Evolutionary conservation across 2,329 filamentous ascomycete genomes (phyloP), one percentile per base, ranked within the genome.

Genomic region (Rutstroemia sp.): DNA sequence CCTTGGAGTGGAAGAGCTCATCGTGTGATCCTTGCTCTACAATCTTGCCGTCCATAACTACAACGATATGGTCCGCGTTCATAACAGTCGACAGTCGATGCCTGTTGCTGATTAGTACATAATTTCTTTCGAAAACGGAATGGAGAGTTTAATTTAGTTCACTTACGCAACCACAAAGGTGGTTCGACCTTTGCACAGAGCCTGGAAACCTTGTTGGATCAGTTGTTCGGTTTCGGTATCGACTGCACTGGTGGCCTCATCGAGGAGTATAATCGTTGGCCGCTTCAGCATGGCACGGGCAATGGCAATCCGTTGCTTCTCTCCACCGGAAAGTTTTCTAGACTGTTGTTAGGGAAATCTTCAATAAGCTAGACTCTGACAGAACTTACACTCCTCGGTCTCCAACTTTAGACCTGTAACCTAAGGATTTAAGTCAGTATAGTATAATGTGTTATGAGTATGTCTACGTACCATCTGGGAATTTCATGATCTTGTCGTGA

Each of bases 181-280:
- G 1, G 80, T 83, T 19, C 79, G 72, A 3, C 71, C 73, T 27
- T 70, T 69, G 52, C 73, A 76, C 23, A 82, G 66, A 42, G 79
- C 81, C 30, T 69, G 67, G 30, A 75, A 64, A 2, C 70, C 71
- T 67, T 63, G 88, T 70, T 97, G 94, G 2, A 99, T 94, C 14
- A 95, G 85, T 45, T 90, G 90, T 73, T 99, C 94, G 0, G 90
- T 95, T 69, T 94, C 92, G 27, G 92, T 96, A 69, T 99, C 94
- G 1, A 99, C 79, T 2, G 91, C 91, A 44, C 89, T 94, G 0
- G 94, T 99, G 14, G 94, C 94, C 72, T 99, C 94, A 63, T 99
- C 94, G 5, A 99, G 83, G 0, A 99, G 80, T 2, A 99, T 79
- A 65, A 99, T 85, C 73, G 92, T 94, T 0, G 92, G 92, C 64